These are phyloP conservation scores for Quillaja saponaria DNA, from an alignment of 306 rosid species.

Conservation along the genomic window DNA sequence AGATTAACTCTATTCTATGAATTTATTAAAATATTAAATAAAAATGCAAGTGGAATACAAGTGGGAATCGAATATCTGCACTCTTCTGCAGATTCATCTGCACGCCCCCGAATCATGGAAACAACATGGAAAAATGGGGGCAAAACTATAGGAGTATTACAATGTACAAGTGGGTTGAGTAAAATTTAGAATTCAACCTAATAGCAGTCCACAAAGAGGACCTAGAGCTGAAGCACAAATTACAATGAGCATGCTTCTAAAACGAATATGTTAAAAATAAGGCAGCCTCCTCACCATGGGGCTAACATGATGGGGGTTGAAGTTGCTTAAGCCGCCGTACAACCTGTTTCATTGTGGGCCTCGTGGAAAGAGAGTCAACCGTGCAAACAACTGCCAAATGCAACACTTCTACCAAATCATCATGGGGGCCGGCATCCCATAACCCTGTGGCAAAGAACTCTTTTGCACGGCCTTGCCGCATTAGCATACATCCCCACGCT, in stretches of 20 bases:
- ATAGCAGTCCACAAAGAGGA: slow-evolving; percentile 34
- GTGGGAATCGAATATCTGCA: slow-evolving; percentile 60
- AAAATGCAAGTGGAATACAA: slow-evolving; percentile 42
- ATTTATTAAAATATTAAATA: slow-evolving; percentile 47
- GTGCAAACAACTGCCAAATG: slow-evolving; percentile 91
- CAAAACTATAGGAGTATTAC: slow-evolving; percentile 45
- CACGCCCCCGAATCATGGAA: slow-evolving; percentile 47
- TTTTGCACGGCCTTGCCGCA: slow-evolving; percentile 80
- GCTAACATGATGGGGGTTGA: slow-evolving; percentile 85
- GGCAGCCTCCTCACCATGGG: slow-evolving; percentile 22
- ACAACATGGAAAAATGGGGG: slow-evolving; percentile 53
- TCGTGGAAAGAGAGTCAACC: slow-evolving; percentile 78
- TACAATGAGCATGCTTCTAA: slow-evolving; percentile 54
- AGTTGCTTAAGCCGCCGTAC: slow-evolving; percentile 90
- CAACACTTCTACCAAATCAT: slow-evolving; percentile 81
- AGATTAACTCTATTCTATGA: slow-evolving; percentile 30
- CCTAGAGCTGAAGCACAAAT: slow-evolving; percentile 47
- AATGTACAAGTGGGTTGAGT: slow-evolving; percentile 68
- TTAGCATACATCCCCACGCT: slow-evolving; percentile 85
- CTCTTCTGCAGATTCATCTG: slow-evolving; percentile 76
- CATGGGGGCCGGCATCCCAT: slow-evolving; percentile 84
- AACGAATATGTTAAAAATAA: slow-evolving; percentile 42
- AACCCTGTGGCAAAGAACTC: slow-evolving; percentile 81
- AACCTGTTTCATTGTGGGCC: slow-evolving; percentile 92
- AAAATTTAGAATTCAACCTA: slow-evolving; percentile 58